These are phyloP conservation scores for Aphanoascus verrucosus DNA, from an alignment of 2,329 filamentous ascomycete genomes.

Conservation along the genomic window DNA sequence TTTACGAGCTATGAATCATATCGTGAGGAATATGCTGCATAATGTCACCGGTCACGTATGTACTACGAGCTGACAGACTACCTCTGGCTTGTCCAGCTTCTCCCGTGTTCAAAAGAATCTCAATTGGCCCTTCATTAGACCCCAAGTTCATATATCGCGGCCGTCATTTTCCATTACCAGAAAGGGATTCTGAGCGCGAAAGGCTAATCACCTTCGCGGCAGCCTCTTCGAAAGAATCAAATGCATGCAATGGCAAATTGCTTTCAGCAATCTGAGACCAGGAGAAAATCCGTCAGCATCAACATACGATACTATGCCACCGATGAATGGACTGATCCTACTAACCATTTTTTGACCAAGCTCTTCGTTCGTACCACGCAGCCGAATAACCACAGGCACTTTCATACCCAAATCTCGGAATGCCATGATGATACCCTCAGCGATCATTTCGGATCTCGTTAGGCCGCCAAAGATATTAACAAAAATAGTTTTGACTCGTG, in stretches of 20 bases:
- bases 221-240: constrained; percentile 65
- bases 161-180: not conserved
- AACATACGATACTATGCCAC: not conserved
- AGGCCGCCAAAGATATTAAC: constrained; percentile 63
- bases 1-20: no score
- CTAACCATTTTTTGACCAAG: constrained; percentile 54
- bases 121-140: no score
- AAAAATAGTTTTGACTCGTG: constrained; percentile 59
- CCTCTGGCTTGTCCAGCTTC: no score
- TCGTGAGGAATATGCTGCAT: no score
- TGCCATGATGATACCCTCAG: constrained; percentile 59
- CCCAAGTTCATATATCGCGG: no score
- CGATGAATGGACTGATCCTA: constrained; percentile 11
- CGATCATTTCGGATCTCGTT: constrained; percentile 72
- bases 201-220: constrained; percentile 55
- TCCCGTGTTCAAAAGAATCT: no score
- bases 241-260: constrained; percentile 57
- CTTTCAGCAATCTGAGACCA: constrained; percentile 50
- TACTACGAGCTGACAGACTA: no score
- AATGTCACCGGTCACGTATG: no score
- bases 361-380: constrained; percentile 64
- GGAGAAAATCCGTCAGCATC: not conserved
- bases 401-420: constrained; percentile 56
- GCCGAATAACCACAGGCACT: constrained; percentile 66
- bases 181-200: constrained; percentile 23